Base-by-base conservation (phyloP, 1,139 yeast species). In the Protomyces lactucae-debilis region DNA sequence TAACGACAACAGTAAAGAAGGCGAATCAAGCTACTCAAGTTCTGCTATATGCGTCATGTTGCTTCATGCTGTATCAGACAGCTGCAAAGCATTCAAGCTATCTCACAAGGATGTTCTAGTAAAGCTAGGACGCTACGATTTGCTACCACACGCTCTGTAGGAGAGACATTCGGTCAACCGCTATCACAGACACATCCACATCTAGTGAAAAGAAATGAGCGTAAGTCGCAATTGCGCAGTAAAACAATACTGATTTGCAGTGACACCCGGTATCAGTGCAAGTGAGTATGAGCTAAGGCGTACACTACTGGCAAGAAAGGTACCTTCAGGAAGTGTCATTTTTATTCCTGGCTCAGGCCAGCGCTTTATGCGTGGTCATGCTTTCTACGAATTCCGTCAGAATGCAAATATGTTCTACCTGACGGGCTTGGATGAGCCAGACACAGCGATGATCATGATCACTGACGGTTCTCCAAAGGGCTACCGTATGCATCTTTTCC, bases 381-480 rank as follows among this genome's bases (percentile, higher is more conserved):
- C 93, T 0, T 93, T 93, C 71, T 85, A 91, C 73, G 88, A 87
- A 61, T 95, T 95, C 73, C 95, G 92, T 72, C 99, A 93, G 75
- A 87, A 91, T 71, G 95, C 89, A 65, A 92, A 93, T 73, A 78
- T 95, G 61, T 60, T 18, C 25, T 54, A 55, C 36, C 55, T 63
- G n/a, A 39, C 55, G 61, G 72, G 71, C 10, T 92, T 97, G 88
- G 80, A 88, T 67, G 99, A 93, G 73, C 97, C 99, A 1, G 86
- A 88, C 68, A 84, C 96, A 0, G 86, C 90, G 37, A 83, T 87
- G 65, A 78, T 89, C 3, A 76, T 95, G 57, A 95, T 88, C 72
- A 88, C 86, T 46, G 55, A 43, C 35, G 21, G 46, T 39, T 66
- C 60, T 32, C 52, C 57, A 16, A 52, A 25, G 54, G 65, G 65